phyloP scores from a whole-genome alignment of 2,329 filamentous ascomycete genomes.

The Penicillium sp. region DNA sequence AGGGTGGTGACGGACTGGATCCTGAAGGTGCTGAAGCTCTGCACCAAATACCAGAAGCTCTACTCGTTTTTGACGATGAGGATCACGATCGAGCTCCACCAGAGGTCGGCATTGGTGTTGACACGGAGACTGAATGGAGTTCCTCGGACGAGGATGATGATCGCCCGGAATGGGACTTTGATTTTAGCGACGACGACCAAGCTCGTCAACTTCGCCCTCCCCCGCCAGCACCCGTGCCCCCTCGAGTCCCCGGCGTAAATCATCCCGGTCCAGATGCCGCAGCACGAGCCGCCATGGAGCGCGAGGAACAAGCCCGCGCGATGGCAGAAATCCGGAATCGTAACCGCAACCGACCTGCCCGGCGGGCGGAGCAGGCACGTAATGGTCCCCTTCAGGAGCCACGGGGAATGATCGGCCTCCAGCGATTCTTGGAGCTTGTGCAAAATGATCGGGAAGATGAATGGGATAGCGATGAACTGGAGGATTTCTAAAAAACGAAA shows the following conservation, averaged over 20 bases:
- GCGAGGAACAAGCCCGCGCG: conserved; percentile 43
- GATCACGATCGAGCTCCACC: conserved; percentile 10
- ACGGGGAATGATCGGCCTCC: conserved; percentile 43
- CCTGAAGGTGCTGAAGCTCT: conserved; percentile 47
- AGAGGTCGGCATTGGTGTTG: conserved; percentile 27
- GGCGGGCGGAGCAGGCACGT: conserved; percentile 4
- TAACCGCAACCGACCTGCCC: conserved; percentile 23
- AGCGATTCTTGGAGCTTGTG: conserved; percentile 58
- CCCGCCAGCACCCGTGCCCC: conserved; percentile 47
- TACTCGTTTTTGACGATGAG: conserved; percentile 43
- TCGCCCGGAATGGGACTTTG: conserved; percentile 17
- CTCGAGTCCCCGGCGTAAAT: conserved; percentile 35
- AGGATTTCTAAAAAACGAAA: conserved; percentile 33
- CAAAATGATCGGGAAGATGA: conserved; percentile 59
- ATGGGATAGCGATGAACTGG: conserved; percentile 63
- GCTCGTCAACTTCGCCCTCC: conserved; percentile 34
- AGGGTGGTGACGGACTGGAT: conserved; percentile 70
- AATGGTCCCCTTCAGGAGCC: conserved; percentile 17
- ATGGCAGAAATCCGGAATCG: conserved; percentile 43
- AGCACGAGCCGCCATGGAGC: conserved; percentile 42
- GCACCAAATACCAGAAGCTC: conserved; percentile 45
- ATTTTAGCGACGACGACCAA: conserved; percentile 32
- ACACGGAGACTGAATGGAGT: conserved; percentile 33
- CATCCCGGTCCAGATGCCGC: conserved; percentile 39
- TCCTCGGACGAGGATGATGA: conserved; percentile 32